Evolutionary conservation across 2,329 filamentous ascomycete genomes (phyloP), one percentile per base, ranked within the genome.

Genomic region (Passalora sequoiae): DNA sequence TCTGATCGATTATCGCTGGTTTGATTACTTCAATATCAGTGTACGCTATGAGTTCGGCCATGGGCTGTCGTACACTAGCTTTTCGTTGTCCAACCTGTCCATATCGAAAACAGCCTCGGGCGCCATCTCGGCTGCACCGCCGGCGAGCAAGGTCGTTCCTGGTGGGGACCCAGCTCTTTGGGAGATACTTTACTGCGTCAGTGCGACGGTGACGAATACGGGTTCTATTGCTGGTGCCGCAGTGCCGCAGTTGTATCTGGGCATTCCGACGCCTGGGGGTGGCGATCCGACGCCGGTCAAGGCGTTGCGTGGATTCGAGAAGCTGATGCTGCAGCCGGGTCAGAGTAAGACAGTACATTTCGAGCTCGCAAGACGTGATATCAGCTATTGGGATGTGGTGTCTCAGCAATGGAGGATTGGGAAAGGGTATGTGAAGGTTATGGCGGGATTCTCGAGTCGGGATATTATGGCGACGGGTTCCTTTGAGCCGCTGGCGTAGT

Each of bases 161-260:
- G 80, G 81, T 36, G 81, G 81, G 1, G 83, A 86, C 45, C 81
- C 81, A 2, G 75, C 79, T 43, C 69, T 85, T 9, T 85, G 78
- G 71, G 74, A 75, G 31, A 66, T 67, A 0, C 68, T 80, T 44
- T 70, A 76, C 46, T 63, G 65, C 2, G 68, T 72, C 1, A 60
- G 65, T 1, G 74, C 80, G 5, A 71, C 67, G 0, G 63, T 87
- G 3, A 73, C 69, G 31, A 88, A 88, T 60, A 78, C 72, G 0
- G 84, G 84, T n/a, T 65, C 67, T 0, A 57, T 70, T 0, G 60
- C 65, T 4, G 78, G 78, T 24, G 68, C 71, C 10, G 66, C 72
- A n/a, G 75, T 81, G 2, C 74, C 77, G 3, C 78, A 82, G 49
- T 59, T 80, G 3, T 82, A 82, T 51, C 50, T 78, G 16, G 68